These are phyloP conservation scores for Phytophthora citricola DNA, from an alignment of 352 stramenopile genomes.

Conservation along the genomic window DNA sequence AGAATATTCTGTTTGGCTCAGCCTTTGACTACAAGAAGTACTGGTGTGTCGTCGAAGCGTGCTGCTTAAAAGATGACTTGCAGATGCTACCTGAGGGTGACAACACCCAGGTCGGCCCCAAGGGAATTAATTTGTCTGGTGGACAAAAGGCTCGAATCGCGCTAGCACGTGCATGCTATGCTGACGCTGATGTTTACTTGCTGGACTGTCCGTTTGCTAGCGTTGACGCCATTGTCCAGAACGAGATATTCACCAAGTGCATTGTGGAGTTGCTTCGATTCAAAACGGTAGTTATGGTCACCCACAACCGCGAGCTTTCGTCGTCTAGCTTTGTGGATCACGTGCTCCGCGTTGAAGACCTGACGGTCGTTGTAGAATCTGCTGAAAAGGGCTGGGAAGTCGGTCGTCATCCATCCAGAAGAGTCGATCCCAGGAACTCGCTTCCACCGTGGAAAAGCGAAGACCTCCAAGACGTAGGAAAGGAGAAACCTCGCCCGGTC, in stretches of 20 bases:
- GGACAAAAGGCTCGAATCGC: constrained; percentile 65
- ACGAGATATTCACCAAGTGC: constrained; percentile 65
- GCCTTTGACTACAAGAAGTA: constrained; percentile 70
- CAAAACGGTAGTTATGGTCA: constrained; percentile 63
- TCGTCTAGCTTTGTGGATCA: constrained; percentile 53
- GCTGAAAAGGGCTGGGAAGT: constrained; percentile 32
- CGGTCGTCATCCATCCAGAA: constrained; percentile 24
- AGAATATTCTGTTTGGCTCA: constrained; percentile 97
- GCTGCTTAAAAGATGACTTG: constrained; percentile 55
- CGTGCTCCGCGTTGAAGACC: constrained; percentile 40
- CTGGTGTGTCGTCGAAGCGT: constrained; percentile 69
- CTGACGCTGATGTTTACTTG: constrained; percentile 61
- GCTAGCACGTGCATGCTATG: constrained; percentile 62
- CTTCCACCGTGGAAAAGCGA: constrained; percentile 39
- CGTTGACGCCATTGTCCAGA: constrained; percentile 67
- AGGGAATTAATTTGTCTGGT: constrained; percentile 64
- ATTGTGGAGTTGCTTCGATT: constrained; percentile 55
- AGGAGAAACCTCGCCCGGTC: neutral
- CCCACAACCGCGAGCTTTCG: constrained; percentile 62
- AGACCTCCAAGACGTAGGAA: neutral
- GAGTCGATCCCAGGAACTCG: constrained; percentile 39
- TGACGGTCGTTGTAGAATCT: constrained; percentile 37
- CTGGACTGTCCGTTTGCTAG: constrained; percentile 61
- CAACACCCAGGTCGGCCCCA: constrained; percentile 48
- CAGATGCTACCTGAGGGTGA: constrained; percentile 64